A percentile compares a stretch with the other conserved stretches of the same genome.
Conservation (phyloP, 163 green algal species). For the Chloromonas sp. region DNA sequence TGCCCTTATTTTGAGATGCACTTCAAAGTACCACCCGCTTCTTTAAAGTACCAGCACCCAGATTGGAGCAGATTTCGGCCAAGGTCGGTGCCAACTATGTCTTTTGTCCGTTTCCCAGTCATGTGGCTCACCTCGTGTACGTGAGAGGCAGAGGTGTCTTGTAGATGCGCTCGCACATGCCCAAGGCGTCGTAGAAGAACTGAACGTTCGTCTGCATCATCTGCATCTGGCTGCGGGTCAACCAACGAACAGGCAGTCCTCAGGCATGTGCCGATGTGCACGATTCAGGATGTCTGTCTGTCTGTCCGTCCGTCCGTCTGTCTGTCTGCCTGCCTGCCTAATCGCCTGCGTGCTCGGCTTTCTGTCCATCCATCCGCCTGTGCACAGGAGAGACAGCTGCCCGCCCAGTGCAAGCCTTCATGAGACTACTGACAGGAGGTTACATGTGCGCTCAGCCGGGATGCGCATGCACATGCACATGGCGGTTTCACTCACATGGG, state of each 20-base stretch:
- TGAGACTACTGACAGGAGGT: too few relatives aligned
- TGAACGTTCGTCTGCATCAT: constrained; percentile 19
- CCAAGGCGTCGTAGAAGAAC: constrained; percentile 24
- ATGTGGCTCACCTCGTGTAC: constrained; percentile 28
- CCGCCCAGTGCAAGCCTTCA: too few relatives aligned
- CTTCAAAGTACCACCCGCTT: background rate
- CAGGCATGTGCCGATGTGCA: background rate
- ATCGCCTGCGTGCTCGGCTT: too few relatives aligned
- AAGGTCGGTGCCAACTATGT: background rate
- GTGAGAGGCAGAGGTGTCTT: constrained; percentile 37
- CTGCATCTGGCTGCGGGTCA: constrained; percentile 8
- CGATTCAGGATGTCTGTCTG: too few relatives aligned
- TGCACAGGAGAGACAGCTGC: too few relatives aligned
- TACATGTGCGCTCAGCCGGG: too few relatives aligned
- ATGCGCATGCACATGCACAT: too few relatives aligned
- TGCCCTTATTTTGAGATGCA: background rate
- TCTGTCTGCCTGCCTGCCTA: too few relatives aligned
- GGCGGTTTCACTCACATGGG: background rate
- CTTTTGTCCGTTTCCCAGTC: background rate
- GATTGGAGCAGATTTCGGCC: background rate
- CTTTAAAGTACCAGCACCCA: background rate
- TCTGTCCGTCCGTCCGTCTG: too few relatives aligned
- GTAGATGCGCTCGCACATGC: constrained; percentile 29
- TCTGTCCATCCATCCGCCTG: too few relatives aligned
- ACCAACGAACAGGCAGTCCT: background rate